phyloP scores from a whole-genome alignment of 116 monocot species.

The Cymodocea nodosa region DNA sequence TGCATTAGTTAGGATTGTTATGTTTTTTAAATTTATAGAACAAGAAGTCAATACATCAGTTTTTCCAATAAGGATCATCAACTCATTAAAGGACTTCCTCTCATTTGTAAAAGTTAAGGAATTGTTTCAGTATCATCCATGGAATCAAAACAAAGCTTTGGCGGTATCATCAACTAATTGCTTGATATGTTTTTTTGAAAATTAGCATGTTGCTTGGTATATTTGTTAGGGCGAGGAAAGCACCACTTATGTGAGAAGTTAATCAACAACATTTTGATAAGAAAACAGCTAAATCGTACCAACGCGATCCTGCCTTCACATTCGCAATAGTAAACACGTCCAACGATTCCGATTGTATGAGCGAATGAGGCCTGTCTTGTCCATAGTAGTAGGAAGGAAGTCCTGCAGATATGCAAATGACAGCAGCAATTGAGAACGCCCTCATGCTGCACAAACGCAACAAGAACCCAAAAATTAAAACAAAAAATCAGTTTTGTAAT shows the following conservation, averaged over 20 bases:
- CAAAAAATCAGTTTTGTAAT: neutral
- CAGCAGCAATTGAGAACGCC: constrained; percentile 64
- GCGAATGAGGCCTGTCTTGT: constrained; percentile 34
- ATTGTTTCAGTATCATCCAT: no score
- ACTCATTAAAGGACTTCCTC: no score
- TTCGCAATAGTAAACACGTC: constrained; percentile 79
- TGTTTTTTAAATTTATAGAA: no score
- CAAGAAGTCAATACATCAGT: no score
- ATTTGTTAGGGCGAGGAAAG: no score
- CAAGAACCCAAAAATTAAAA: neutral
- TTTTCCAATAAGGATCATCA: no score
- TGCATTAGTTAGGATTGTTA: no score
- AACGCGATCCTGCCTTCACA: constrained; percentile 50
- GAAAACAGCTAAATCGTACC: constrained; percentile 26
- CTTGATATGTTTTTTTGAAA: no score
- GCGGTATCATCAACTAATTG: no score
- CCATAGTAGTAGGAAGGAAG: constrained; percentile 78
- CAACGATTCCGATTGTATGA: constrained; percentile 43
- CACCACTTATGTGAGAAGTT: neutral
- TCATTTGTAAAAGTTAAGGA: no score
- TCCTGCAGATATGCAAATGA: constrained; percentile 51
- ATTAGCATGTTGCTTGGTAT: no score
- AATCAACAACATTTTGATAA: neutral
- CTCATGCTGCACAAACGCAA: constrained; percentile 72
- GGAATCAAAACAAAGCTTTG: no score